These are phyloP conservation scores for Sambucus nigra DNA, from an alignment of 129 eudicot genomes.

Conservation along the genomic window DNA sequence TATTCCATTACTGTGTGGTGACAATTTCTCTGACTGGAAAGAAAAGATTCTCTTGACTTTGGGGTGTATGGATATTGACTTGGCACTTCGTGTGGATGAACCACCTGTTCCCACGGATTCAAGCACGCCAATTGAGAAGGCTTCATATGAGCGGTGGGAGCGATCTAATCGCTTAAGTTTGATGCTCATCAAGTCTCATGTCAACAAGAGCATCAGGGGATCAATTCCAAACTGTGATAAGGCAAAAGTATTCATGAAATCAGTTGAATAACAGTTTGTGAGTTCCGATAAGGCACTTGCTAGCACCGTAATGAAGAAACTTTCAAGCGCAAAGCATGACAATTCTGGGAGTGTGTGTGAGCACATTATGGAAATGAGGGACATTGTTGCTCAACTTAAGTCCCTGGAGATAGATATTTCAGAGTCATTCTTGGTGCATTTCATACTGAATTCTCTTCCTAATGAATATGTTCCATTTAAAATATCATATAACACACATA, in stretches of 20 bases:
- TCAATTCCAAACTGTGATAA: not conserved
- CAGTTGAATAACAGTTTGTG: not conserved
- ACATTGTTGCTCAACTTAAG: not conserved
- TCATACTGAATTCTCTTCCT: too few relatives aligned
- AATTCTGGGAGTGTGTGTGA: not conserved
- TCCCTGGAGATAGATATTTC: not conserved
- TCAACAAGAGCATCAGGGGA: not conserved
- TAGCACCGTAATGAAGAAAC: not conserved
- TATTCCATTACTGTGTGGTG: not conserved
- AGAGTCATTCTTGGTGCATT: not conserved
- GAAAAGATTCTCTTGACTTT: not conserved
- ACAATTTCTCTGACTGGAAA: not conserved
- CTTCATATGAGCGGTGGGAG: not conserved
- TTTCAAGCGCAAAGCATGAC: not conserved
- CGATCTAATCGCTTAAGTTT: not conserved
- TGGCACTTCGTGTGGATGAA: conserved; percentile 2
- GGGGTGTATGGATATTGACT: not conserved
- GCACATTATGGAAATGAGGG: not conserved
- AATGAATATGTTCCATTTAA: too few relatives aligned
- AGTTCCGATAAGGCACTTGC: not conserved
- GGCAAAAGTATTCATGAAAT: not conserved
- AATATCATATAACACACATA: not conserved
- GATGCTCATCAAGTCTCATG: not conserved
- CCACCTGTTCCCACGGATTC: not conserved
- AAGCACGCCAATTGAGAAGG: not conserved